Evolutionary conservation across 177 flowering plant genomes (phyloP), one percentile per base, ranked within the genome.

Genomic region (Vitis hybrid): DNA sequence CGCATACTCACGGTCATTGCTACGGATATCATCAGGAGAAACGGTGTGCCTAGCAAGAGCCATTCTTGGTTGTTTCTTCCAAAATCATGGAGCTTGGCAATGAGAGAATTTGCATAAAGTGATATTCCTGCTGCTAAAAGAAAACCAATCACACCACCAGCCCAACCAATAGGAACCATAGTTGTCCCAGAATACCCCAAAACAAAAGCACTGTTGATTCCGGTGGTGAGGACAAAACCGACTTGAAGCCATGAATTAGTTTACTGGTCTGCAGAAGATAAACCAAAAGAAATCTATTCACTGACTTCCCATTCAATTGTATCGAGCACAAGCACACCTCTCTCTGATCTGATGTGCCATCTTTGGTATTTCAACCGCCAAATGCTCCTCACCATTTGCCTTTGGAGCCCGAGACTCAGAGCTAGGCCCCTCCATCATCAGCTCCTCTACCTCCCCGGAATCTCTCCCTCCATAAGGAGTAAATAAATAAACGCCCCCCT

Each of bases 151-250:
- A 82, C 79, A 21, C 98, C 99, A 19, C 63, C 81, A 6, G 78
- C 65, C 99, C 99, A 95, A 60, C 98, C 97, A 54, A 95, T 78
- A 57, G 93, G 97, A 72, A 95, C 94, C 99, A 93, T 91, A 50
- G 91, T 73, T 0, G 92, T 72, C 14, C 89, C 97, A 7, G 97
- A 87, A 66, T 93, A 95, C 62, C 99, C 98, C 76, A 95, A 79
- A 15, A 88, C 91, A 77, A 85, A 95, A 0, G 93, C 93, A 69
- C 99, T 93, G 87, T 95, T 95, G 72, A 93, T 82, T n/a, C 96
- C 96, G 5, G 98, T 90, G 9, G 98, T 87, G 56, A 95, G 92
- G 39, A 95, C 89, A 68, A 93, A 91, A 2, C 84, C 94, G 56
- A 72, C 97, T 78, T 93, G 99, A 74, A 87, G 79, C 99, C 99